These are phyloP conservation scores for Suillus subluteus DNA, from an alignment of 768 basidiomycete genomes.

Conservation along the genomic window DNA sequence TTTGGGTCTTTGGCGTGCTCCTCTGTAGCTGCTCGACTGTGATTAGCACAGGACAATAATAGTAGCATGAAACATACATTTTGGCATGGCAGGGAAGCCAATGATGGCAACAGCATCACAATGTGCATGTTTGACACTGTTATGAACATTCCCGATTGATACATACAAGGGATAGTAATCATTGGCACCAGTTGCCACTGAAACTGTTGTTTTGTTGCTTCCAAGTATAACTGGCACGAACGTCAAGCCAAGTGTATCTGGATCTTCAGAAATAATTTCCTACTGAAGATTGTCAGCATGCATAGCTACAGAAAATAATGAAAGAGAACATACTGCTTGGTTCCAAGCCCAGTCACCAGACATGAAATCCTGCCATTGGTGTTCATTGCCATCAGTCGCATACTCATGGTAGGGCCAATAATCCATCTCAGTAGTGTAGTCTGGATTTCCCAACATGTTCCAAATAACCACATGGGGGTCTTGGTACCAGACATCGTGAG, in stretches of 20 bases:
- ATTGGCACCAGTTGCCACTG: constrained; percentile 27
- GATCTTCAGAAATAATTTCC: too few species aligned
- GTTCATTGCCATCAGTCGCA: too few species aligned
- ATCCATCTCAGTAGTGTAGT: constrained; percentile 26
- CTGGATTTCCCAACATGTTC: constrained; percentile 26
- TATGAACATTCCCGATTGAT: constrained; percentile 24
- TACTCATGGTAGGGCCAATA: constrained; percentile 18
- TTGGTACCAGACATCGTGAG: constrained; percentile 33
- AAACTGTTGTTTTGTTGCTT: constrained; percentile 32
- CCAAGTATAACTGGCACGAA: constrained; percentile 26
- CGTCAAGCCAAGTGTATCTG: not conserved
- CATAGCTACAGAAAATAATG: too few species aligned
- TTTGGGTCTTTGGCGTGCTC: constrained; percentile 6
- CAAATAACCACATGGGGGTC: constrained; percentile 20
- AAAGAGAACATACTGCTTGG: too few species aligned
- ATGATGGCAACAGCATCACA: constrained; percentile 20
- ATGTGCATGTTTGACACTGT: constrained; percentile 26
- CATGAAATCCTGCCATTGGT: too few species aligned
- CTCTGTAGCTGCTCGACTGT: too few species aligned
- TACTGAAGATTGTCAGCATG: too few species aligned
- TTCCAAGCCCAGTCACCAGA: too few species aligned
- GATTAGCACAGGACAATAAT: too few species aligned
- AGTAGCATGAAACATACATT: not conserved
- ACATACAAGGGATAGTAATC: constrained; percentile 32
- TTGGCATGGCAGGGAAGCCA: constrained; percentile 28